These are phyloP conservation scores for Cyberlindnera veronae DNA, from an alignment of 805 yeast species.

Conservation along the genomic window DNA sequence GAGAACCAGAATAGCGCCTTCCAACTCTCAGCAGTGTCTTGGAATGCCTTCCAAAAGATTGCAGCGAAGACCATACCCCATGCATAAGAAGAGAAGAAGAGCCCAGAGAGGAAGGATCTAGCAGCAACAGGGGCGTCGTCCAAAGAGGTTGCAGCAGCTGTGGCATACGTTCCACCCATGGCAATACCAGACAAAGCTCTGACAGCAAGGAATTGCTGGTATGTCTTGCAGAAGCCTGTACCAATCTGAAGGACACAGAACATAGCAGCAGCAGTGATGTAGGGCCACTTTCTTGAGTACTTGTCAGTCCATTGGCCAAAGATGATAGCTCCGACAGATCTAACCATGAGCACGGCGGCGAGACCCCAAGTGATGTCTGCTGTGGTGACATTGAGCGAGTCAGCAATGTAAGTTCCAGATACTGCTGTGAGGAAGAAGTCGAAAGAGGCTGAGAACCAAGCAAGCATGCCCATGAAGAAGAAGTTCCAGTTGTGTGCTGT, in stretches of 20 bases:
- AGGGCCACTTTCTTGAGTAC: constrained; percentile 68
- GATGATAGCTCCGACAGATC: constrained; percentile 66
- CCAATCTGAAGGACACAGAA: constrained; percentile 59
- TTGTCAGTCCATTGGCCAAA: constrained; percentile 63
- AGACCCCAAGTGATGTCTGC: constrained; percentile 68
- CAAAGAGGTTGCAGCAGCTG: constrained; percentile 43
- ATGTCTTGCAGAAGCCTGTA: constrained; percentile 57
- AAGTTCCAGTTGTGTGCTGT: constrained; percentile 48
- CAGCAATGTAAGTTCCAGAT: constrained; percentile 50
- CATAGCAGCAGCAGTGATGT: constrained; percentile 46
- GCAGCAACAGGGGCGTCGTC: constrained; percentile 63
- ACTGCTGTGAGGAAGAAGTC: constrained; percentile 68
- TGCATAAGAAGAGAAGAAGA: constrained; percentile 56
- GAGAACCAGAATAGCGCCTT: constrained; percentile 70
- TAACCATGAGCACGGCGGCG: constrained; percentile 66
- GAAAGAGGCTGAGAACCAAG: constrained; percentile 74
- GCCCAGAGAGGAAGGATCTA: constrained; percentile 61
- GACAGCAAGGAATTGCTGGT: constrained; percentile 56
- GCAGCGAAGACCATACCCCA: constrained; percentile 65
- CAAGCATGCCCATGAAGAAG: constrained; percentile 55
- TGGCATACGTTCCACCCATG: constrained; percentile 50
- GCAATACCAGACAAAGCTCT: constrained; percentile 58
- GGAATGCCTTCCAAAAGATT: constrained; percentile 60
- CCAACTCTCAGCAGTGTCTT: constrained; percentile 55
- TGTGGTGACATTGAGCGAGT: constrained; percentile 40